phyloP scores from a whole-genome alignment of 306 rosid species.

The Glycine soja region DNA sequence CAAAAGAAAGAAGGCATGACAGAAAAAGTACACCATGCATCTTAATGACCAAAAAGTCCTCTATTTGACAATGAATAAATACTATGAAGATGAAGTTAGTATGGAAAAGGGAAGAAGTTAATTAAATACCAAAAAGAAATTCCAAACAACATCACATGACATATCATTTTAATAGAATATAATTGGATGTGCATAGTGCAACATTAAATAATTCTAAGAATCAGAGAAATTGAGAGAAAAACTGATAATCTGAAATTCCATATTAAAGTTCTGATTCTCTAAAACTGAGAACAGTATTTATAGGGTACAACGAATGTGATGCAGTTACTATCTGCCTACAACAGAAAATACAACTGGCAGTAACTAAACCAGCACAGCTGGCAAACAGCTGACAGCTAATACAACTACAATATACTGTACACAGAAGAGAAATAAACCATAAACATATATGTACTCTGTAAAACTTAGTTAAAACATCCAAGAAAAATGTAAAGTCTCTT shows the following conservation, averaged over 20 bases:
- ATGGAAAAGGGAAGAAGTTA: slow-evolving; percentile 7
- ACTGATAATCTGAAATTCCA: background rate
- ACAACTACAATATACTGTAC: background rate
- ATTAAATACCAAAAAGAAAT: slow-evolving; percentile 17
- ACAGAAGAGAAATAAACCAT: background rate
- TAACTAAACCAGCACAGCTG: background rate
- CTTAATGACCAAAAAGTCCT: slow-evolving; percentile 1
- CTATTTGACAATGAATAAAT: slow-evolving; percentile 31
- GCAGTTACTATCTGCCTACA: background rate
- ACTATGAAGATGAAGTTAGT: background rate
- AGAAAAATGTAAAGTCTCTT: slow-evolving; percentile 12
- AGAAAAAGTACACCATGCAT: slow-evolving; percentile 29
- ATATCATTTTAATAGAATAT: slow-evolving; percentile 24
- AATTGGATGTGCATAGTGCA: slow-evolving; percentile 2
- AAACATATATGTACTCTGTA: background rate
- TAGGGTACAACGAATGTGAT: background rate
- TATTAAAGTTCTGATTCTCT: background rate
- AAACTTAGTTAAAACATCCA: slow-evolving; percentile 27
- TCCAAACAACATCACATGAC: background rate
- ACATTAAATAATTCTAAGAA: background rate
- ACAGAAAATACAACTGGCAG: background rate
- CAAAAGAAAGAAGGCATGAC: slow-evolving; percentile 24
- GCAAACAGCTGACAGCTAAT: background rate
- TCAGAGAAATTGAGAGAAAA: background rate
- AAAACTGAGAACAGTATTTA: background rate